Evolutionary conservation across 495 filamentous ascomycete genomes (phyloP).

Genomic region (Penicillium atrosanguineum): DNA sequence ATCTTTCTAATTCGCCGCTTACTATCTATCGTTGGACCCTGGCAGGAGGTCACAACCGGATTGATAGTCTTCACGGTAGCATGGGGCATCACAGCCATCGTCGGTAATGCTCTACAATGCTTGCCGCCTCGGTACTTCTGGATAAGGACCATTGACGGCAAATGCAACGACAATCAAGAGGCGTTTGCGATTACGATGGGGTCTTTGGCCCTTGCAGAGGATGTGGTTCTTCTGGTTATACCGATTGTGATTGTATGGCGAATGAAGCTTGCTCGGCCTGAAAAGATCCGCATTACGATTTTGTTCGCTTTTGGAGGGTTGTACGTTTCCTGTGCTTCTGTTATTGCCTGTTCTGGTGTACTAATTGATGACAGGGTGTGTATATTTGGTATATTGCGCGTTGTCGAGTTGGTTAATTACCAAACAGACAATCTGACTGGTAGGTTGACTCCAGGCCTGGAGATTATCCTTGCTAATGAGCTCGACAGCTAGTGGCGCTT

Average conservation of each 20-base stretch:
- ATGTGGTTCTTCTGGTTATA: constrained; percentile 5
- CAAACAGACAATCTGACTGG: too few relatives aligned
- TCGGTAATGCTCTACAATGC: constrained; percentile 39
- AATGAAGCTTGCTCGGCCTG: neutral
- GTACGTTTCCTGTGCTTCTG: neutral
- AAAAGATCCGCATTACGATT: constrained; percentile 7
- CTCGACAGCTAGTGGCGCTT: constrained; percentile 2
- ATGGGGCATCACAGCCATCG: constrained; percentile 17
- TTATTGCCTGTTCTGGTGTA: too few relatives aligned
- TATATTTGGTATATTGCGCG: too few relatives aligned
- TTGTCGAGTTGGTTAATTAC: too few relatives aligned
- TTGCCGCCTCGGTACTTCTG: constrained; percentile 41
- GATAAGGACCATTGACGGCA: constrained; percentile 31
- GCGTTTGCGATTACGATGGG: constrained; percentile 1
- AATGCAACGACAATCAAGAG: too few relatives aligned
- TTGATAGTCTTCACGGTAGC: constrained; percentile 12
- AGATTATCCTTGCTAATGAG: too few relatives aligned
- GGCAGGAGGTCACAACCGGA: neutral
- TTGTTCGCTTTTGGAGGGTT: neutral
- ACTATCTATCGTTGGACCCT: constrained; percentile 10
- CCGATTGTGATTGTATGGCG: constrained; percentile 5
- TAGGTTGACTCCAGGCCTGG: too few relatives aligned
- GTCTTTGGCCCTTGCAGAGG: constrained; percentile 7
- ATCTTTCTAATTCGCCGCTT: constrained; percentile 12
- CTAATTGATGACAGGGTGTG: too few relatives aligned